Conservation (phyloP, 1,284 basidiomycete species). For the Austropuccinia psidii region DNA sequence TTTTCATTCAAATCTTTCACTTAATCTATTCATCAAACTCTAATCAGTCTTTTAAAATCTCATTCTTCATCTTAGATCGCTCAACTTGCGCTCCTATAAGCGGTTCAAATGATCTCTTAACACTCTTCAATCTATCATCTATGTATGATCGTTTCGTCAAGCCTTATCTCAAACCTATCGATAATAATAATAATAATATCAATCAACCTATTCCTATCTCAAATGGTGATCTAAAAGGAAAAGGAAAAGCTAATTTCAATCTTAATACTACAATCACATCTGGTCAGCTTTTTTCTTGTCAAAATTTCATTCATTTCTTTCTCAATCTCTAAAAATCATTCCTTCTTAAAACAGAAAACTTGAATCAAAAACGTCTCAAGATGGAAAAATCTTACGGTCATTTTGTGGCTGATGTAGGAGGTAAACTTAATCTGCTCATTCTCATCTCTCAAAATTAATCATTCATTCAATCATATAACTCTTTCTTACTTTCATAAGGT, state of each 20-base stretch:
- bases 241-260: constrained; percentile 14
- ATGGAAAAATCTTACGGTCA: constrained; percentile 37
- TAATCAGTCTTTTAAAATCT: background rate
- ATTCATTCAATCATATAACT: background rate
- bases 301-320: background rate
- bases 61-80: background rate
- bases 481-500: background rate
- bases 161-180: constrained; percentile 32
- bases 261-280: constrained; percentile 7
- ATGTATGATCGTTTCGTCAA: constrained; percentile 25
- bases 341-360: background rate
- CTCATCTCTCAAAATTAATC: background rate
- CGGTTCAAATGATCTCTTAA: constrained; percentile 19
- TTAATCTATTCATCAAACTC: background rate
- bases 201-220: background rate
- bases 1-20: background rate
- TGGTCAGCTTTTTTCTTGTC: background rate
- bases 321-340: background rate
- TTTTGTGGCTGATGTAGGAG: constrained; percentile 30
- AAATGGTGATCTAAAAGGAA: constrained; percentile 21
- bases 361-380: constrained; percentile 25
- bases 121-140: constrained; percentile 28
- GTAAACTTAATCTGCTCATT: background rate
- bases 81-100: constrained; percentile 5
- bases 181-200: background rate